Base-by-base conservation (phyloP, 2,329 filamentous ascomycete species). In the Diplodia seriata region DNA sequence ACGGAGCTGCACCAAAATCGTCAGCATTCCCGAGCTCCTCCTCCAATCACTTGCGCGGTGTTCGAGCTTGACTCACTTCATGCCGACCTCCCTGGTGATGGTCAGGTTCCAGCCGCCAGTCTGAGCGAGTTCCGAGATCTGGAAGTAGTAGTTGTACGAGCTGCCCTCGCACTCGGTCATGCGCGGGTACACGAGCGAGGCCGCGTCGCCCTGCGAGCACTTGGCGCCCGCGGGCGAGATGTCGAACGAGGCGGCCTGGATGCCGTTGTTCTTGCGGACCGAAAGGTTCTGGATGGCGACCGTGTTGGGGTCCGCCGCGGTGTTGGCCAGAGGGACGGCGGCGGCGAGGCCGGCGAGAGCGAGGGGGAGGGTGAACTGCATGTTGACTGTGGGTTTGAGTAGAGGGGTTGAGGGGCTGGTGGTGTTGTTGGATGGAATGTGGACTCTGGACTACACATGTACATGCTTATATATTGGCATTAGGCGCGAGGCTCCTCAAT, bases 141-240 rank as follows among this genome's bases (percentile, higher is more conserved):
- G 47, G 66, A 68, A 68, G 31, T 54, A 38, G 66, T 68, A 68
- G 55, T 61, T n/a, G 20, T 23, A 49, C 9, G 15, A 26, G 40
- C 40, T 26, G 33, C 23, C 40, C 29, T 47, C 20, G 64, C 66
- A 68, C 20, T 31, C 15, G 55, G 8, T 57, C 8, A 61, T 61
- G 57, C 40, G 57, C 12, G 57, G 57, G 50, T 51, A 51, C 26
- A 56, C 26, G n/a, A 54, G 33, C 14, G 63, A 20, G 38, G 50
- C n/a, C 9, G 57, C 8, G 57, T 54, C 51, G 7, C 38, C 20
- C n/a, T 31, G n/a, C 31, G 61, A 64, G 61, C 61, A 64, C n/a
- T 38, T 36, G 61, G 23, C 50, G 49, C 33, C 50, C 12, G 12
- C 15, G 15, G 61, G 61, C n/a, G 9, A 5, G 61, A 64, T 40